Conservation (phyloP, 345 rosid genomes). For the Salix koriyanagi region DNA sequence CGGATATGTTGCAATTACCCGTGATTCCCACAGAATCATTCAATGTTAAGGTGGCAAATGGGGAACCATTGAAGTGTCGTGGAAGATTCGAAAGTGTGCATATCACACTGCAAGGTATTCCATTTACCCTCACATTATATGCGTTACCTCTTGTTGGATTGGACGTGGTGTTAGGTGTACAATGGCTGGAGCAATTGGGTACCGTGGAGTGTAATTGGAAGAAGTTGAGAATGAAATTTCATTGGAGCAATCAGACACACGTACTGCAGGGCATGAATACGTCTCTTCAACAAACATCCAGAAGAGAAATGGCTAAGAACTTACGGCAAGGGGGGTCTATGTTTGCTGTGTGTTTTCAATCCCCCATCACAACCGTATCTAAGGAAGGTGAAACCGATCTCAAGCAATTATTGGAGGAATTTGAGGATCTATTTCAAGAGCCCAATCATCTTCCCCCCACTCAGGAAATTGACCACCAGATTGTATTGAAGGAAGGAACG, state of each 20-base stretch:
- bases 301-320: background rate
- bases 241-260: background rate
- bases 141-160: background rate
- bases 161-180: too few relatives aligned
- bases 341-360: background rate
- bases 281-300: background rate
- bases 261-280: background rate
- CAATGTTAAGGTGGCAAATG: background rate
- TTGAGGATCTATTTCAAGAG: background rate
- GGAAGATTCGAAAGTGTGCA: background rate
- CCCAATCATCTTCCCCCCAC: background rate
- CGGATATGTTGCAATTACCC: background rate
- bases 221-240: background rate
- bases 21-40: background rate
- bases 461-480: background rate
- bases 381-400: too few relatives aligned
- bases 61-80: background rate
- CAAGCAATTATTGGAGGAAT: background rate
- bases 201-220: background rate
- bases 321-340: background rate
- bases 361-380: fast-evolving
- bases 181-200: background rate
- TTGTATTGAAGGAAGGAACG: background rate
- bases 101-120: background rate
- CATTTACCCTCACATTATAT: background rate